Conservation (phyloP, 139 green algal species). For the Coccomyxa sp. region DNA sequence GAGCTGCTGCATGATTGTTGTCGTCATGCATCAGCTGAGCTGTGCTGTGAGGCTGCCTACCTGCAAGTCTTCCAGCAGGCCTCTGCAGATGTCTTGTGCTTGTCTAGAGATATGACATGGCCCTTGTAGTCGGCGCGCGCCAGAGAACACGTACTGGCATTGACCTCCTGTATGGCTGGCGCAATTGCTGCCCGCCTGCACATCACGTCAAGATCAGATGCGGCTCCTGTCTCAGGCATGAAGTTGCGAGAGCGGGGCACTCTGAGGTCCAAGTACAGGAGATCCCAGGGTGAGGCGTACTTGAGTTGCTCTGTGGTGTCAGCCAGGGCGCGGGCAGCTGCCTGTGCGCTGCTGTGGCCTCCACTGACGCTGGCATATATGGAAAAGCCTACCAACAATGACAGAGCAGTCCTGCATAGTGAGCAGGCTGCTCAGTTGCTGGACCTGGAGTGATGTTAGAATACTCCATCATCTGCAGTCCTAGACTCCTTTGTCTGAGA, state of each 20-base stretch:
- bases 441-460: too few relatives aligned
- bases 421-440: too few relatives aligned
- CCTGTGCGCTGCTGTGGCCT: background rate
- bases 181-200: background rate
- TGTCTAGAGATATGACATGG: background rate
- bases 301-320: background rate
- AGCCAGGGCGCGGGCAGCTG: background rate
- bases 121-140: background rate
- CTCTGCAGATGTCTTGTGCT: background rate
- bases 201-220: background rate
- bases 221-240: background rate
- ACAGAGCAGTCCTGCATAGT: background rate
- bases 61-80: background rate
- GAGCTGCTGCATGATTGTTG: background rate
- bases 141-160: background rate
- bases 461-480: too few relatives aligned
- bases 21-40: too few relatives aligned
- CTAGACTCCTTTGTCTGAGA: too few relatives aligned
- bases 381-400: background rate
- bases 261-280: background rate
- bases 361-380: background rate
- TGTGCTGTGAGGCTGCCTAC: background rate
- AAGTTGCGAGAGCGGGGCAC: background rate
- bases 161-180: background rate
- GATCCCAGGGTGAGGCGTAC: background rate